A percentile compares a stretch with the other conserved stretches of the same genome.
These are phyloP conservation scores for Davidsoniella australis DNA, from an alignment of 2,329 filamentous ascomycete genomes.

Conservation along the genomic window DNA sequence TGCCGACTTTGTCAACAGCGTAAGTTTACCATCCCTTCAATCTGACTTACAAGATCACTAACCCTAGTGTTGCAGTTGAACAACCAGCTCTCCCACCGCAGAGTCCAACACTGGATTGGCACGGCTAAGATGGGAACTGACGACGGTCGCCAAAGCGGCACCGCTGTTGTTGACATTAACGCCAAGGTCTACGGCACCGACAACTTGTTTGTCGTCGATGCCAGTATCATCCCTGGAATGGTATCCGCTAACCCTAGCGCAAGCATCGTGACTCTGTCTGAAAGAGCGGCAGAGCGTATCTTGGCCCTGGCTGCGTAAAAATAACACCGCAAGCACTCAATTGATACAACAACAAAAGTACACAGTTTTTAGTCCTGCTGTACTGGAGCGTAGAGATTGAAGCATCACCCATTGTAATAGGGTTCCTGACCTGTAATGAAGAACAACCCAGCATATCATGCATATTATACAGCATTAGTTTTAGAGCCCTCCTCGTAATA, in stretches of 20 bases:
- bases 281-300: conserved; percentile 33
- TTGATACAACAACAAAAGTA: too few species aligned
- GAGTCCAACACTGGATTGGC: conserved; percentile 37
- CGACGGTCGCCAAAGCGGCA: conserved; percentile 33
- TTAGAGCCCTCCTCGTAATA: too few species aligned
- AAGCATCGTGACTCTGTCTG: conserved; percentile 45
- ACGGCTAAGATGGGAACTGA: conserved; percentile 44
- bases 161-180: conserved; percentile 43
- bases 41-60: not conserved
- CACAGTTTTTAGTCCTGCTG: too few species aligned
- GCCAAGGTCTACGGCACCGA: conserved; percentile 50
- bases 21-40: conserved; percentile 17
- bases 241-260: conserved; percentile 51
- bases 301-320: conserved; percentile 8
- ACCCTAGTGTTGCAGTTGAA: conserved; percentile 13
- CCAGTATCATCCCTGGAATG: conserved; percentile 51
- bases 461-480: too few species aligned
- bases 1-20: conserved; percentile 36
- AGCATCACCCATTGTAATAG: too few species aligned
- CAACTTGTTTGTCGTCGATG: conserved; percentile 53
- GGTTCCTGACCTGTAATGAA: too few species aligned
- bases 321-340: too few species aligned
- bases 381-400: too few species aligned
- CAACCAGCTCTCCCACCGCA: conserved; percentile 24
- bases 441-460: too few species aligned